phyloP scores from a whole-genome alignment of 176 grass and related monocot species.

The Triticum timopheevii region DNA sequence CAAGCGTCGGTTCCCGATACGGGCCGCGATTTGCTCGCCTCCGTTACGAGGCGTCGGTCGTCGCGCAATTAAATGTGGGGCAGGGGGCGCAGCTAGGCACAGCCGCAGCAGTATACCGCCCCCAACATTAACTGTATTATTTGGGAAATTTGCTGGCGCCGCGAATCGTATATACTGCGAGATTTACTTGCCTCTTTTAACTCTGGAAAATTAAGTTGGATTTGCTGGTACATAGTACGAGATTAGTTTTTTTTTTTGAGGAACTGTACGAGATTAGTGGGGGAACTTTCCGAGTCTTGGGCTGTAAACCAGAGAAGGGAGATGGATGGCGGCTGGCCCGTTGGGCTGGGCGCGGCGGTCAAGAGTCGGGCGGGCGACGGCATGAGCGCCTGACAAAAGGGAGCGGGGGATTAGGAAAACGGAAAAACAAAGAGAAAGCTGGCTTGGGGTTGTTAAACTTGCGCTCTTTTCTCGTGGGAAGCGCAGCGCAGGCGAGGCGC shows the following conservation, averaged over 20 bases:
- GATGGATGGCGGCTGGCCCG: neutral
- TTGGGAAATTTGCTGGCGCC: neutral
- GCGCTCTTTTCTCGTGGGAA: constrained; percentile 28
- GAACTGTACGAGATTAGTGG: neutral
- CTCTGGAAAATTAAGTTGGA: neutral
- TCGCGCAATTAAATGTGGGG: constrained; percentile 28
- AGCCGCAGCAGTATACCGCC: neutral
- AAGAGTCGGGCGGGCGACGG: neutral
- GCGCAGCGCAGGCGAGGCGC: neutral
- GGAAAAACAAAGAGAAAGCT: neutral
- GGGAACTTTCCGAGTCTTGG: neutral
- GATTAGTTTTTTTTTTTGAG: no score
- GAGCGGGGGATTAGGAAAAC: constrained; percentile 11
- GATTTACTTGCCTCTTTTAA: neutral
- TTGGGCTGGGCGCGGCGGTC: neutral
- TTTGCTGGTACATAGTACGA: neutral
- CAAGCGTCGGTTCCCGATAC: constrained; percentile 33
- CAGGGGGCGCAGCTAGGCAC: neutral
- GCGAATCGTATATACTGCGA: neutral
- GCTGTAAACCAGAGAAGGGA: neutral
- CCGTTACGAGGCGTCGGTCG: constrained; percentile 31
- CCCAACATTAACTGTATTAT: neutral
- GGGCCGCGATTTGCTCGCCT: constrained; percentile 57
- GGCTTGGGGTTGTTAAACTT: constrained; percentile 37
- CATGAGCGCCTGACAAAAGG: constrained; percentile 20